Base-by-base conservation (phyloP, 495 filamentous ascomycete genomes). In the Copromyces sp. region DNA sequence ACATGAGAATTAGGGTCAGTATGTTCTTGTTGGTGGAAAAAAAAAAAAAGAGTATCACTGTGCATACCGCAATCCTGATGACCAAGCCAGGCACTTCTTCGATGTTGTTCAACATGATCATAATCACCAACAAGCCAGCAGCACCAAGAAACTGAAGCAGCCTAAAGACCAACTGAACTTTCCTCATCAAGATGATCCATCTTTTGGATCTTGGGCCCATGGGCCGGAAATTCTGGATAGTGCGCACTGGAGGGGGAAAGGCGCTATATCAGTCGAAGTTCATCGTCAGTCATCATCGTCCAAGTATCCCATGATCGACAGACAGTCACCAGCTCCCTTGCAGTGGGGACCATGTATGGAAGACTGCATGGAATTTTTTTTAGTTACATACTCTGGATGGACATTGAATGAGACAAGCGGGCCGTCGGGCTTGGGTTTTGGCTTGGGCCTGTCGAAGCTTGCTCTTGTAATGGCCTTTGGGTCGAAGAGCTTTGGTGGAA, bases 381-480 rank as follows among this genome's bases (percentile, higher is more conserved):
- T 78, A 35, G 8, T 45, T 24, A 81, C 89, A 75, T 89, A 94
- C 91, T 96, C 93, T 12, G 93, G 92, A 83, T 96, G 93, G 69
- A 88, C 84, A 79, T 93, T 93, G 83, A 95, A 87, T 73, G 90
- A 85, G 71, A 97, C 84, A 78, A 95, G 80, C 29, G 93, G 93
- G 0, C 92, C 93, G 38, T 91, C 86, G 39, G 82, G 85, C 84
- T 91, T 91, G n/a, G 86, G 85, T 83, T 91, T 91, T 14, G 85
- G 83, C 71, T 86, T 88, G 73, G 86, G 85, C 17, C 82, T 84
- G 74, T 87, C 82, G 76, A 83, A 89, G 80, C 91, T 93, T 72
- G 92, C 90, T 79, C 91, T 86, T 9, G 93, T 92, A 41, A 91
- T 88, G 71, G 90, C 90, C 77, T 93, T 95, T 16, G 94, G 94